Conservation (phyloP, 192 early-diverging fungal species). For the Dissophora ornata region DNA sequence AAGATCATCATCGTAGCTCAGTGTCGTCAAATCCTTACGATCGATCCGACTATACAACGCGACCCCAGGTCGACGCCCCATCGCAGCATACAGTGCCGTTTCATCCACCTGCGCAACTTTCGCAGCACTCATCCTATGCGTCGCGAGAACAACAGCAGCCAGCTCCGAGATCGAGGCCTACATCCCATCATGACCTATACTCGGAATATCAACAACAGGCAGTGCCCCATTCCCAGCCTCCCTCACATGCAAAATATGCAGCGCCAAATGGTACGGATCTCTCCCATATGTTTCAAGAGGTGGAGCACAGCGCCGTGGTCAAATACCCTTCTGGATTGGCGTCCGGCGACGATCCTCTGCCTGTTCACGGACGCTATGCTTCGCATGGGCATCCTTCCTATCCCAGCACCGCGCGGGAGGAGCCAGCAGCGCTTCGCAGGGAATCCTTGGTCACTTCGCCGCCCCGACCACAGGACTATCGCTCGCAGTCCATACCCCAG, state of each 20-base stretch:
- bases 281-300: background rate
- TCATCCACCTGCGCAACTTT: background rate
- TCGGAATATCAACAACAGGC: background rate
- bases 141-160: background rate
- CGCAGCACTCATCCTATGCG: background rate
- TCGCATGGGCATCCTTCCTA: background rate
- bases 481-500: conserved; percentile 3
- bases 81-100: conserved; percentile 1
- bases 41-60: conserved; percentile 8
- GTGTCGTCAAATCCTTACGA: conserved; percentile 1
- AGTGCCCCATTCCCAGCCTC: background rate
- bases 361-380: conserved; percentile 1
- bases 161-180: background rate
- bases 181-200: background rate
- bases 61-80: background rate
- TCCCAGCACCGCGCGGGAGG: background rate
- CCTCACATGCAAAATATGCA: background rate
- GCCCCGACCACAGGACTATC: conserved; percentile 7
- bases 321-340: background rate
- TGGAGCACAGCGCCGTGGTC: background rate
- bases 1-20: conserved; percentile 13
- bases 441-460: background rate
- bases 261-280: background rate
- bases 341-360: background rate
- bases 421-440: background rate